Base-by-base conservation (phyloP, 352 stramenopile genomes). In the Phytophthora colocasiae region DNA sequence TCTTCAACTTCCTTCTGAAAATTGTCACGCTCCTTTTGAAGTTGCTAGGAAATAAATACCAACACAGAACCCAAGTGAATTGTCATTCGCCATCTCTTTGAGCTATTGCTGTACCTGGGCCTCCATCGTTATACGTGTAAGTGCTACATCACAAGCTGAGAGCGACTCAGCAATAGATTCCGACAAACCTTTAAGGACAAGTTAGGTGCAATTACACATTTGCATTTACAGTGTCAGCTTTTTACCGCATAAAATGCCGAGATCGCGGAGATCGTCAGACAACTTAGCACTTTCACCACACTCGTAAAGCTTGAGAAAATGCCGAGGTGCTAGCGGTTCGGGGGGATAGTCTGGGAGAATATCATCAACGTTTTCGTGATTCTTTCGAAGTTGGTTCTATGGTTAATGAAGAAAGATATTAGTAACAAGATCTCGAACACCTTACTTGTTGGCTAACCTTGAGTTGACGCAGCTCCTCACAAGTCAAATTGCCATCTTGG, bases 1-100 rank as follows among this genome's bases (percentile, higher is more conserved):
- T 90, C 81, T 31, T 88, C 73, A 9, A 89, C 50, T 58, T 85
- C 75, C 31, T 63, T 80, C 31, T 84, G 66, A 2, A 89, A 72
- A 5, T 49, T 59, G 22, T 64, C 41, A 6, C 71, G 55, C 34
- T 85, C 69, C 3, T 72, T 67, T 64, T 82, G 50, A 5, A 86
- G 45, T 51, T 68, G 54, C 77, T 89, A 31, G 15, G 31, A 36
- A 36, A 14, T 36, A 12, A 36, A 14, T 36, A 12, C 31, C 31
- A 36, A 39, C 14, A 2, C 17, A 50, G 15, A 15, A 11, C 14
- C 19, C n/a, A 10, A 62, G 40, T 63, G 39, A 56, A 48, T 32
- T 24, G 17, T 32, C n/a, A 24, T 32, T 43, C 41, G 19, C 40
- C 19, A 10, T 1, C 1, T 22, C 22, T 43, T 17, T 22, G 22